Evolutionary conservation across 495 filamentous ascomycete genomes (phyloP).

Genomic region (Paragyromitra xinjiangensis): DNA sequence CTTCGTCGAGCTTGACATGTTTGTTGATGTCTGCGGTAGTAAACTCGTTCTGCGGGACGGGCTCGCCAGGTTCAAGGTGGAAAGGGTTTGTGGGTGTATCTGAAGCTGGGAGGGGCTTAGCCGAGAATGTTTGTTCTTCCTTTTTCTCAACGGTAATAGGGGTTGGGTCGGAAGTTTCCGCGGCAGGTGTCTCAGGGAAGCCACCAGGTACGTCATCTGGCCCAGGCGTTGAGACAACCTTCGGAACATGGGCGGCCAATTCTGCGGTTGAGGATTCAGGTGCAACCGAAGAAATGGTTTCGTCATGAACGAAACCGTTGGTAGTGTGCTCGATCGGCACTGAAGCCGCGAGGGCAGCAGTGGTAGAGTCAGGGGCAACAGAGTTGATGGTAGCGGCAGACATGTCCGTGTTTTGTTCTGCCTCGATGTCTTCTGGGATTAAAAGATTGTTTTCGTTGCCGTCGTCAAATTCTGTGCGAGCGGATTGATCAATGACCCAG

Average conservation of each 20-base stretch:
- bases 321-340: slow-evolving; percentile 70
- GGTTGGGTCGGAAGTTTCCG: slow-evolving; percentile 53
- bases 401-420: slow-evolving; percentile 57
- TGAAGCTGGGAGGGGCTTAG: slow-evolving; percentile 81
- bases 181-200: slow-evolving; percentile 66
- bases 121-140: slow-evolving; percentile 64
- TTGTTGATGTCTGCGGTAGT: slow-evolving; percentile 66
- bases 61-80: slow-evolving; percentile 78
- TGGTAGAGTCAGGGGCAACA: slow-evolving; percentile 74
- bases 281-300: slow-evolving; percentile 73
- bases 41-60: slow-evolving; percentile 70
- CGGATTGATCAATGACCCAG: slow-evolving; percentile 82
- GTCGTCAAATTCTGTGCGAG: slow-evolving; percentile 77
- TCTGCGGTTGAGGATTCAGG: slow-evolving; percentile 78
- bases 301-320: slow-evolving; percentile 54
- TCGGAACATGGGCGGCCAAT: slow-evolving; percentile 75
- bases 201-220: slow-evolving; percentile 70
- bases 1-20: slow-evolving; percentile 78
- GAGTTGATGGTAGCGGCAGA: slow-evolving; percentile 60
- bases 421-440: slow-evolving; percentile 73
- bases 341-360: slow-evolving; percentile 72
- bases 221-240: slow-evolving; percentile 53
- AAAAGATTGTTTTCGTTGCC: slow-evolving; percentile 93
- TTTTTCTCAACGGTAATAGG: slow-evolving; percentile 11
- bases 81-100: slow-evolving; percentile 82